Percentiles rank a stretch among this genome's conserved stretches.
Conservation (phyloP, 176 grass and related monocot genomes). For the Aegilops longissima region DNA sequence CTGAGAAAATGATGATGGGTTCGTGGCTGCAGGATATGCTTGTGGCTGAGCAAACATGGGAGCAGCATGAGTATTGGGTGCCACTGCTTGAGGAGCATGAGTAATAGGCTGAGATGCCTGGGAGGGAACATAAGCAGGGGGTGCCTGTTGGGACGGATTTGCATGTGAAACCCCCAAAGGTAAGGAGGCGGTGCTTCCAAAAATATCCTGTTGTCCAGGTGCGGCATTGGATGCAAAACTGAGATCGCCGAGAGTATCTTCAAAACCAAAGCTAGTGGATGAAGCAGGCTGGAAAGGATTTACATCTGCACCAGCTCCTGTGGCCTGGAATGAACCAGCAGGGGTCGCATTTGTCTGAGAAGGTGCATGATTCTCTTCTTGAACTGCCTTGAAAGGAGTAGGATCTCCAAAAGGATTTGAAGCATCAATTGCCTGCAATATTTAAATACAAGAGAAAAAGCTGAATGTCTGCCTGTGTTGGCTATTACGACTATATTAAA, state of each 20-base stretch:
- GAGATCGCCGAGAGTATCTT: slow-evolving; percentile 65
- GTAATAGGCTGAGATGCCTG: slow-evolving; percentile 28
- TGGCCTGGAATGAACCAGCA: slow-evolving; percentile 49
- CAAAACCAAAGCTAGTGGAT: slow-evolving; percentile 69
- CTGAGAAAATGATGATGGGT: slow-evolving; percentile 32
- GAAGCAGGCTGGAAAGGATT: slow-evolving; percentile 55
- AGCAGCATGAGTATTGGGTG: slow-evolving; percentile 32
- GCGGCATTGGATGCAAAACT: slow-evolving; percentile 44
- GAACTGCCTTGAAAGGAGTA: slow-evolving; percentile 75
- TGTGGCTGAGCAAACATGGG: slow-evolving; percentile 28
- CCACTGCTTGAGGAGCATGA: slow-evolving; percentile 36
- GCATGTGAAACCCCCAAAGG: slow-evolving; percentile 22
- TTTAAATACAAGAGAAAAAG: neutral
- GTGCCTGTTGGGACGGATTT: slow-evolving; percentile 37
- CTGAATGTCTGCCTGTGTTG: slow-evolving; percentile 7
- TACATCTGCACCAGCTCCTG: slow-evolving; percentile 30
- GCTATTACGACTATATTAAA: neutral
- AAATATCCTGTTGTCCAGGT: slow-evolving; percentile 47
- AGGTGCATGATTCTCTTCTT: slow-evolving; percentile 47
- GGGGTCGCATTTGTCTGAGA: slow-evolving; percentile 50
- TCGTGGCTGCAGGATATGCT: slow-evolving; percentile 22
- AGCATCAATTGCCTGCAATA: slow-evolving; percentile 39
- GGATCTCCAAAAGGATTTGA: slow-evolving; percentile 91
- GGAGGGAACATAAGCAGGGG: slow-evolving; percentile 20
- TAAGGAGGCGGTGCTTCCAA: slow-evolving; percentile 38